These are phyloP conservation scores for Rhizophora apiculata DNA, from an alignment of 345 rosid genomes.

Conservation along the genomic window DNA sequence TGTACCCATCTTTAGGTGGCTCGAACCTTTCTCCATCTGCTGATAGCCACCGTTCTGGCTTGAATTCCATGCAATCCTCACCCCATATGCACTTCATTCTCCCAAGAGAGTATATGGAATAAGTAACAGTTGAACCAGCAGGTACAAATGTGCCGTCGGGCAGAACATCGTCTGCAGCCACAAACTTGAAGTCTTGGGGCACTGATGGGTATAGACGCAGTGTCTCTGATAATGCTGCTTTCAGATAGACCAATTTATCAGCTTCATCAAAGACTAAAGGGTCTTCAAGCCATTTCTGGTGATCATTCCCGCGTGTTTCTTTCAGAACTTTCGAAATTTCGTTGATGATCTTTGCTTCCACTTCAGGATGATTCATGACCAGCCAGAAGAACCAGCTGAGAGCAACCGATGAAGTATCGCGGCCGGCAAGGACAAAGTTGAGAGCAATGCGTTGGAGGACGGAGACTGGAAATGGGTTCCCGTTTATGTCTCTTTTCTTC, in stretches of 20 bases:
- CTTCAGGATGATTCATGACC: conserved; percentile 58
- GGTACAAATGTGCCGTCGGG: conserved; percentile 81
- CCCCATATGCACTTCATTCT: conserved; percentile 94
- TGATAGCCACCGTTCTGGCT: conserved; percentile 81
- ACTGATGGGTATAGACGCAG: conserved; percentile 90
- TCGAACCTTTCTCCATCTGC: conserved; percentile 52
- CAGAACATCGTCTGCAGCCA: conserved; percentile 60
- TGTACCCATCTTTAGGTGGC: conserved; percentile 73
- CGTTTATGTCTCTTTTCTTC: conserved; percentile 66
- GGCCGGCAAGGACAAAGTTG: conserved; percentile 87
- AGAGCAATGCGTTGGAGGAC: conserved; percentile 86
- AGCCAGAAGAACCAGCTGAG: conserved; percentile 97
- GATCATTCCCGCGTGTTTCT: conserved; percentile 63
- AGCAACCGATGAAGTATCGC: conserved; percentile 91
- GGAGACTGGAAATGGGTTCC: conserved; percentile 47
- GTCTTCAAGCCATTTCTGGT: conserved; percentile 56
- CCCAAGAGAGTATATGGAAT: conserved; percentile 83
- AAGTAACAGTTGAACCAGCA: conserved; percentile 78
- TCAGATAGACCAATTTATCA: conserved; percentile 63
- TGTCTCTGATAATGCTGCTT: conserved; percentile 86
- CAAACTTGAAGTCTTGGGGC: conserved; percentile 82
- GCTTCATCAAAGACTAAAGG: conserved; percentile 82
- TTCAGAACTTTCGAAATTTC: conserved; percentile 59
- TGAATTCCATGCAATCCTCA: conserved; percentile 73
- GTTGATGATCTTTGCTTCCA: conserved; percentile 58